These are phyloP conservation scores for Macadamia tetraphylla DNA, from an alignment of 164 flowering plant genomes.

Conservation along the genomic window DNA sequence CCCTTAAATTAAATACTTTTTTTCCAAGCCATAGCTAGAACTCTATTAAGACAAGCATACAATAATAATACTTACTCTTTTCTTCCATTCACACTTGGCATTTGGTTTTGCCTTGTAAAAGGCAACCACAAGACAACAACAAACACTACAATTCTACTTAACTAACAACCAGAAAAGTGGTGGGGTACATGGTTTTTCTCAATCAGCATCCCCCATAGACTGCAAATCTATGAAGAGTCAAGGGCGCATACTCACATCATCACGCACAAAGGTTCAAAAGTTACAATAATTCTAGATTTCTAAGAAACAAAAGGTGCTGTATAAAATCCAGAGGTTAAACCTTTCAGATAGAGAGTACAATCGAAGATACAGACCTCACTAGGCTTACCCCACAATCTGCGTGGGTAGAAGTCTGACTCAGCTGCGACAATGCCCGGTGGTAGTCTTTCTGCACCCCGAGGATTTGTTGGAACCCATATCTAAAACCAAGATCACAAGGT, in stretches of 20 bases:
- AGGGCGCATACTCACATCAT: neutral
- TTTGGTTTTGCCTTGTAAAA: neutral
- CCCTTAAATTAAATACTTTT: neutral
- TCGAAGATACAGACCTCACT: constrained; percentile 58
- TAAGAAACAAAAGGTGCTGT: neutral
- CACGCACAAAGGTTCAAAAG: neutral
- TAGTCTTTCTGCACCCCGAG: constrained; percentile 87
- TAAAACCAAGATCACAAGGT: constrained; percentile 23
- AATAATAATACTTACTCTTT: neutral
- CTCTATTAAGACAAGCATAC: too few relatives aligned
- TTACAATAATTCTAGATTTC: neutral
- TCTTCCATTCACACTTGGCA: neutral
- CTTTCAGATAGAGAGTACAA: constrained; percentile 2
- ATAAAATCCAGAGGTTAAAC: neutral
- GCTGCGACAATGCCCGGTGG: constrained; percentile 73
- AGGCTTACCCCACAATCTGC: constrained; percentile 89
- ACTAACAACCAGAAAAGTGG: neutral
- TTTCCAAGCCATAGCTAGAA: too few relatives aligned
- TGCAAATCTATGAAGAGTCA: neutral
- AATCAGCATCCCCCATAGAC: neutral
- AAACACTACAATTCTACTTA: neutral
- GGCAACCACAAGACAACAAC: neutral
- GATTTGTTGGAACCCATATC: constrained; percentile 90
- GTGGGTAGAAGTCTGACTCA: constrained; percentile 71
- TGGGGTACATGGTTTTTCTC: too few relatives aligned